A percentile compares a stretch with the other conserved stretches of the same genome.
Evolutionary conservation across 1,139 yeast species (phyloP).

Genomic region (Taiozyma sp.): DNA sequence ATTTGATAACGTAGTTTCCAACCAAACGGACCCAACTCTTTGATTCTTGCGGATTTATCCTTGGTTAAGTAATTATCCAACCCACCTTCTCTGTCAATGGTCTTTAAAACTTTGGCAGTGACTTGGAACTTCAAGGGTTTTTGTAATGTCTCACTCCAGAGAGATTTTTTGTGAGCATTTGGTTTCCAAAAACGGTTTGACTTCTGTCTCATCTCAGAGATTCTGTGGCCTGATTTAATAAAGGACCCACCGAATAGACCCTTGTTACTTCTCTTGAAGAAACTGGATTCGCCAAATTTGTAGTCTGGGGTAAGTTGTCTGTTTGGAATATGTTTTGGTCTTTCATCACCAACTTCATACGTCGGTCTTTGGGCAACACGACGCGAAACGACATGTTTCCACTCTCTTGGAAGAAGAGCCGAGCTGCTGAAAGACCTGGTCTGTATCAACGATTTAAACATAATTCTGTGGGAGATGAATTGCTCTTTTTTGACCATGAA

Average conservation of each 20-base stretch:
- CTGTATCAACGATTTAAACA: constrained; percentile 13
- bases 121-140: constrained; percentile 50
- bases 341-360: constrained; percentile 39
- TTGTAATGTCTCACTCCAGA: constrained; percentile 82
- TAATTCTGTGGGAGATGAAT: not conserved
- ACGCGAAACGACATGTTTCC: constrained; percentile 21
- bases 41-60: constrained; percentile 83
- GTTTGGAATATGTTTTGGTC: constrained; percentile 45
- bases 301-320: constrained; percentile 61
- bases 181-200: constrained; percentile 78
- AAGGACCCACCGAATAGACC: constrained; percentile 91
- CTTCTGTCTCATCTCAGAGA: constrained; percentile 76
- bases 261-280: constrained; percentile 79
- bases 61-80: constrained; percentile 82
- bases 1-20: constrained; percentile 85
- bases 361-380: constrained; percentile 35
- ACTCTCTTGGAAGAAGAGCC: constrained; percentile 7
- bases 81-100: constrained; percentile 92
- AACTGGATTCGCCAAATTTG: constrained; percentile 72
- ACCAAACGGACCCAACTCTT: constrained; percentile 88
- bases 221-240: constrained; percentile 69
- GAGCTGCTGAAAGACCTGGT: constrained; percentile 19
- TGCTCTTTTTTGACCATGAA: not conserved
- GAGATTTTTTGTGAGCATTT: constrained; percentile 65
- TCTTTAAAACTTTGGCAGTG: constrained; percentile 78